Conservation (phyloP, 495 filamentous ascomycete genomes). For the Daldinia decipiens region DNA sequence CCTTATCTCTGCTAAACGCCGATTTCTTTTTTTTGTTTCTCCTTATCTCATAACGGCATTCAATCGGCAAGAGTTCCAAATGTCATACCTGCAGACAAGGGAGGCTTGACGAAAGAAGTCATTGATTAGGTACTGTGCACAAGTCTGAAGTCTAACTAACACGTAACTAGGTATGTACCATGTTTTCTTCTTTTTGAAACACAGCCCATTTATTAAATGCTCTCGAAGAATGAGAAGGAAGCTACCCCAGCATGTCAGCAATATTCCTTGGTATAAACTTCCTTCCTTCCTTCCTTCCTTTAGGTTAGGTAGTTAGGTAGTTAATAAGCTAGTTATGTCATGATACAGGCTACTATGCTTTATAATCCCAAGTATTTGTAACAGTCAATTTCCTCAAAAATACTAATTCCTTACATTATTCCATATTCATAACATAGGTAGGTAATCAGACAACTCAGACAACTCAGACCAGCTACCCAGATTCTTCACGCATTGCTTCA, state of each 20-base stretch:
- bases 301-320: neutral
- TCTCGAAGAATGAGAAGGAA: neutral
- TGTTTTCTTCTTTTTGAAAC: neutral
- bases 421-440: neutral
- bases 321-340: neutral
- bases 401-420: neutral
- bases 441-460: too few species aligned
- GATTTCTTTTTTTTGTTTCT: neutral
- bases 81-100: neutral
- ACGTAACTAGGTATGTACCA: too few species aligned
- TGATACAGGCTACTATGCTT: neutral
- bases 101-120: neutral
- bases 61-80: neutral
- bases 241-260: neutral
- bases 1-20: conserved; percentile 1
- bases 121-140: neutral
- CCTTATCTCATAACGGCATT: conserved; percentile 6
- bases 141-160: neutral
- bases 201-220: neutral
- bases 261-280: neutral
- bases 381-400: neutral
- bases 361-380: neutral
- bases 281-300: neutral
- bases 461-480: neutral
- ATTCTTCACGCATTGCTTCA: conserved; percentile 11